Evolutionary conservation across 805 yeast genomes (phyloP), one percentile per base, ranked within the genome.

Genomic region (Saccharomyces kudriavzevii): DNA sequence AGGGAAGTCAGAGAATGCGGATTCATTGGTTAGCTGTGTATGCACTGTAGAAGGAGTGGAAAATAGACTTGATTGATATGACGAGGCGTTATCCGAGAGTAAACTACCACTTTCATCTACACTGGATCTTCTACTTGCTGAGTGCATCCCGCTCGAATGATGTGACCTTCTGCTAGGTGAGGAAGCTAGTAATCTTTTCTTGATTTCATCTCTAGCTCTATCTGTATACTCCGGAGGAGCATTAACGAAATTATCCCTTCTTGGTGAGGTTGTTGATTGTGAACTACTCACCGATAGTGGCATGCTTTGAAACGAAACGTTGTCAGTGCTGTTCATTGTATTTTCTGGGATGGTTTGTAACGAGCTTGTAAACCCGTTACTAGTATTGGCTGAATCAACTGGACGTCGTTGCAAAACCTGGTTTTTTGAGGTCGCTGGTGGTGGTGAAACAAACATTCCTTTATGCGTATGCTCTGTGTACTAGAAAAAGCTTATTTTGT

Each of bases 131-230:
- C 40, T 35, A 17, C 43, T 35, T 17, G 11, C 24, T 20, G 43
- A 35, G 17, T 35, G 43, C 22, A 35, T 35, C 9, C 43, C 20
- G 11, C 43, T 35, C 4, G 43, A 35, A 17, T 35, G 43, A 6
- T 35, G 43, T 17, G 43, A 17, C 43, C 11, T 35, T 17, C 43
- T 35, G 24, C 22, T 35, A 20, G 43, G 24, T 20, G 43, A 17
- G 11, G 51, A 31, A 24, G 58, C 57, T 24, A 66, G 54, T 27
- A 69, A 55, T 40, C 67, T 59, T 48, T 66, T 66, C 43, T 64
- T 65, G 51, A 70, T 69, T 49, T 68, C 71, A 48, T 61, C 62
- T 55, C 73, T 65, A 4, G 73, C 73, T 51, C 73, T 63, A 40
- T 65, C 63, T 10, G 70, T 64, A 52, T 66, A 69, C 49, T 69